phyloP scores from a whole-genome alignment of 2,329 filamentous ascomycete species.

The Magnaporthiopsis incrustans region DNA sequence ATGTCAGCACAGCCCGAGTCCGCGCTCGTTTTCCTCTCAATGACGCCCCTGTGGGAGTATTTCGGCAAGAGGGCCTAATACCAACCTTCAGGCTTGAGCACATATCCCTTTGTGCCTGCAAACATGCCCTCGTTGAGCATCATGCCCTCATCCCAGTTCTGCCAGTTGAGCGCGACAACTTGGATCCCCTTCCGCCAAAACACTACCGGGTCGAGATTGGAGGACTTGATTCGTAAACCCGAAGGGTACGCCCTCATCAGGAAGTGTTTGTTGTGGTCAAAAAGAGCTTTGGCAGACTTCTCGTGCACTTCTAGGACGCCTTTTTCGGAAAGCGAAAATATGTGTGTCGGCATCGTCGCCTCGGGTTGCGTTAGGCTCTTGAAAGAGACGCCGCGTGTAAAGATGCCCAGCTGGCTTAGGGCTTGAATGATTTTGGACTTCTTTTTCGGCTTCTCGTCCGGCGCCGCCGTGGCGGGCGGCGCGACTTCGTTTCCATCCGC shows the following conservation, averaged over 20 bases:
- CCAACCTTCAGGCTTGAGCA: conserved; percentile 68
- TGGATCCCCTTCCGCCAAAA: conserved; percentile 89
- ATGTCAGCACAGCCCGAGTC: background rate
- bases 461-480: conserved; percentile 5
- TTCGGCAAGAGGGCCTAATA: background rate
- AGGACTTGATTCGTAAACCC: conserved; percentile 71
- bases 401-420: conserved; percentile 70
- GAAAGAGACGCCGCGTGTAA: conserved; percentile 78
- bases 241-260: conserved; percentile 87
- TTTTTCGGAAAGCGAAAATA: conserved; percentile 60
- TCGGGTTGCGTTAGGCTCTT: conserved; percentile 68
- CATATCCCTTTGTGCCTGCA: conserved; percentile 71
- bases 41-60: background rate
- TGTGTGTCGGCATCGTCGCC: conserved; percentile 55
- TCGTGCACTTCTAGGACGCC: conserved; percentile 54
- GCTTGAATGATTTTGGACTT: conserved; percentile 59
- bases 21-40: background rate
- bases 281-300: conserved; percentile 46
- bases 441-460: conserved; percentile 16
- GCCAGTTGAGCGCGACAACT: conserved; percentile 91
- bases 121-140: conserved; percentile 97
- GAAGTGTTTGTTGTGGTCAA: conserved; percentile 73
- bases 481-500: background rate
- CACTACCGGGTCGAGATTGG: conserved; percentile 74
- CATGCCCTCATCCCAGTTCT: conserved; percentile 83